Evolutionary conservation across 768 basidiomycete species (phyloP).

Genomic region (Boletus barrowsii): DNA sequence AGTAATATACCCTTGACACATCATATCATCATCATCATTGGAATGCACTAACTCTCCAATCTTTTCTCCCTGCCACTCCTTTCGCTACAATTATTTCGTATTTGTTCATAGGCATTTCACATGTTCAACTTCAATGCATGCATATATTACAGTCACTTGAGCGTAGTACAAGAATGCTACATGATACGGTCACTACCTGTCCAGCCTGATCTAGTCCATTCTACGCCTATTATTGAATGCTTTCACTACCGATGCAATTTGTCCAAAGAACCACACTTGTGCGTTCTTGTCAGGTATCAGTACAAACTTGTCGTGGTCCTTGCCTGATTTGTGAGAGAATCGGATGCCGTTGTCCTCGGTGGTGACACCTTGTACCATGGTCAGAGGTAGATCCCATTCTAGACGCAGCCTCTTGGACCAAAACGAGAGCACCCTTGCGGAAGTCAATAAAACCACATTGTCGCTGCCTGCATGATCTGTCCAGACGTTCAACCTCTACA

Average conservation of each 20-base stretch:
- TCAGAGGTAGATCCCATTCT: constrained; percentile 90
- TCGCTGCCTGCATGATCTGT: constrained; percentile 77
- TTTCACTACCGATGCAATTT: constrained; percentile 74
- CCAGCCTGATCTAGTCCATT: constrained; percentile 49
- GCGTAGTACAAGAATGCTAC: constrained; percentile 27
- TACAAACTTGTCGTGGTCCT: constrained; percentile 72
- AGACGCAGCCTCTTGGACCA: constrained; percentile 81
- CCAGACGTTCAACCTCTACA: constrained; percentile 9
- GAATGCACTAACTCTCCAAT: constrained; percentile 13
- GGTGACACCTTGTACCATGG: constrained; percentile 81
- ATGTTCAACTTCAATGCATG: constrained; percentile 26
- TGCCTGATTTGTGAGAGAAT: constrained; percentile 76
- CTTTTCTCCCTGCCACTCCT: constrained; percentile 19
- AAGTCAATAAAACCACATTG: constrained; percentile 77
- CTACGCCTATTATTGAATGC: constrained; percentile 68
- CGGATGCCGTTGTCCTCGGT: constrained; percentile 90
- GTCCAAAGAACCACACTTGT: constrained; percentile 78
- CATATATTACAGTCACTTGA: constrained; percentile 24
- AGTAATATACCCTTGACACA: constrained; percentile 24
- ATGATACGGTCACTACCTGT: constrained; percentile 13
- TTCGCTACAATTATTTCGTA: constrained; percentile 17
- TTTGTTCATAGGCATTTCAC: constrained; percentile 20
- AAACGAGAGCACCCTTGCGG: constrained; percentile 75
- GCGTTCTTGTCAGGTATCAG: constrained; percentile 71
- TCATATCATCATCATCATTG: constrained; percentile 19